A percentile compares a stretch with the other conserved stretches of the same genome.
These are phyloP conservation scores for Oxytropis ochrocephala DNA, from an alignment of 306 rosid genomes.

Conservation along the genomic window DNA sequence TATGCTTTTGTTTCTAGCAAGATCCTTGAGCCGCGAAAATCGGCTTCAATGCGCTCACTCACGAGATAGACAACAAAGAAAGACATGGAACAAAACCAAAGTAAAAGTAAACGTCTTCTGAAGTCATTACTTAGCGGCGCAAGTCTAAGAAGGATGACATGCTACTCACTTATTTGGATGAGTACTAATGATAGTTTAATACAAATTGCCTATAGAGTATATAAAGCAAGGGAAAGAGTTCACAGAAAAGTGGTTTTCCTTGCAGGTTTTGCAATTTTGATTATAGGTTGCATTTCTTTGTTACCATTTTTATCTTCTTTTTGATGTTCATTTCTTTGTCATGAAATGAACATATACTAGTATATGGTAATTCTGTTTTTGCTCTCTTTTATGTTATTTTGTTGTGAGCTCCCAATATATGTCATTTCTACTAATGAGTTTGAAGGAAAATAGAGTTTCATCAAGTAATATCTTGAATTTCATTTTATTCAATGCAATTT, in stretches of 20 bases:
- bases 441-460: too few relatives aligned
- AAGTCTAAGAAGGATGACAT: slow-evolving; percentile 92
- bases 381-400: not conserved
- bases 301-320: not conserved
- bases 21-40: slow-evolving; percentile 88
- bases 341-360: slow-evolving; percentile 3
- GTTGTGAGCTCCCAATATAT: not conserved
- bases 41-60: slow-evolving; percentile 81
- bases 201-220: not conserved
- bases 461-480: too few relatives aligned
- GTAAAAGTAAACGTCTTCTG: slow-evolving; percentile 91
- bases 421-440: too few relatives aligned
- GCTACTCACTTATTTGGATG: slow-evolving; percentile 84
- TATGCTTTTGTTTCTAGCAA: slow-evolving; percentile 29
- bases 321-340: too few relatives aligned
- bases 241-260: slow-evolving; percentile 34
- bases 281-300: slow-evolving; percentile 7
- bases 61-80: slow-evolving; percentile 60
- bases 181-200: slow-evolving; percentile 46
- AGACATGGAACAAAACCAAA: slow-evolving; percentile 67
- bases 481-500: too few relatives aligned
- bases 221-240: slow-evolving; percentile 25
- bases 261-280: slow-evolving; percentile 20
- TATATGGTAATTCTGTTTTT: not conserved
- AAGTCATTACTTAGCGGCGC: slow-evolving; percentile 92